Evolutionary conservation across 495 filamentous ascomycete species (phyloP).

Genomic region (Cryomyces minteri): DNA sequence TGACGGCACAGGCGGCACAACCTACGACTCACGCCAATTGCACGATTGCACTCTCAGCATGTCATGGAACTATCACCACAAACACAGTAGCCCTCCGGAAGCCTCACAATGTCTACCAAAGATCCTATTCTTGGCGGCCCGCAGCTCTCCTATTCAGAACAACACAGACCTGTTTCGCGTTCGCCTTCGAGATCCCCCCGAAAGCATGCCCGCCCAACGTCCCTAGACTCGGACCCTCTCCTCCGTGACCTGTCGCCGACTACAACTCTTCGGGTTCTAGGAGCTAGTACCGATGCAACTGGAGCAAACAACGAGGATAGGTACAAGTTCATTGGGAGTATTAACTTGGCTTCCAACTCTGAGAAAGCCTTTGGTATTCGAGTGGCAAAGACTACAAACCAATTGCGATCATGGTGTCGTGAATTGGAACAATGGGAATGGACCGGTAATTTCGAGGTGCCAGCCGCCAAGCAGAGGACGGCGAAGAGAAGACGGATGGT

Average conservation of each 20-base stretch:
- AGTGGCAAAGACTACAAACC: slow-evolving; percentile 55
- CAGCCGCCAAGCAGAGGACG: slow-evolving; percentile 10
- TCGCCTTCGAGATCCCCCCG: no score
- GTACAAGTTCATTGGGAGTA: slow-evolving; percentile 12
- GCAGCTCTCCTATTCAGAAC: no score
- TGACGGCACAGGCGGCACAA: no score
- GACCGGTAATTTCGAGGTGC: slow-evolving; percentile 31
- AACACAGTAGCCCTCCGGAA: no score
- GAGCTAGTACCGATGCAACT: slow-evolving; percentile 3
- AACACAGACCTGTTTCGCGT: no score
- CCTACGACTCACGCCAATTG: no score
- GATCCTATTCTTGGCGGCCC: no score
- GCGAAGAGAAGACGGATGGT: slow-evolving; percentile 4
- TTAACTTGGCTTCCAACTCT: slow-evolving; percentile 14
- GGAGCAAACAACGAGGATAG: slow-evolving; percentile 1
- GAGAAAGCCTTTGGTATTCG: slow-evolving; percentile 35
- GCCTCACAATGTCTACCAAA: no score
- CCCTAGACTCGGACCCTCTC: slow-evolving; percentile 5
- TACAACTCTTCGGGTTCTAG: slow-evolving; percentile 17
- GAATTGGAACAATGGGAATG: slow-evolving; percentile 65
- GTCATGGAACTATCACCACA: no score
- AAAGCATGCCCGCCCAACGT: no score
- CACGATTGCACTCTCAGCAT: no score
- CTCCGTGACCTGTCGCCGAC: slow-evolving; percentile 19
- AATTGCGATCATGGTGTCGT: slow-evolving; percentile 55